phyloP scores from a whole-genome alignment of 2,329 filamentous ascomycete genomes.

The Fusarium brevicatenulatum region DNA sequence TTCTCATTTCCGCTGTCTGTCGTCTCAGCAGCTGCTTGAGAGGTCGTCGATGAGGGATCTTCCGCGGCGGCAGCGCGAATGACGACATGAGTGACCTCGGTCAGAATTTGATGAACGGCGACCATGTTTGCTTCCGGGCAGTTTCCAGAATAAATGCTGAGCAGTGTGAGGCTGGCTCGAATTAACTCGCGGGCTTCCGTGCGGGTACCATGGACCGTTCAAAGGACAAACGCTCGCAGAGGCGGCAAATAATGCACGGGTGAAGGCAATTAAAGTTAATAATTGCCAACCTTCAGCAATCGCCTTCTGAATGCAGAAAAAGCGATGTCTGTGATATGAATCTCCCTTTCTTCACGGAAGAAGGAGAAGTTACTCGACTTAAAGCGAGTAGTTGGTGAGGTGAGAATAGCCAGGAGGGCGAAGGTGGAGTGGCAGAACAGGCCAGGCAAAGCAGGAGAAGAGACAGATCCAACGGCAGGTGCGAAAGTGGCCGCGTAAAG shows the following conservation, averaged over 20 bases:
- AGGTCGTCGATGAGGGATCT: constrained; percentile 33
- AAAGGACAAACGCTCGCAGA: constrained; percentile 32
- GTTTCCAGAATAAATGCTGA: constrained; percentile 32
- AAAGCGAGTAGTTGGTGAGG: constrained; percentile 29
- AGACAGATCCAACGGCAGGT: constrained; percentile 25
- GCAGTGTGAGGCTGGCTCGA: constrained; percentile 35
- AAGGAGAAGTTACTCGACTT: constrained; percentile 26
- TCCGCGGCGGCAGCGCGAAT: constrained; percentile 37
- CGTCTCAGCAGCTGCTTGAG: constrained; percentile 33
- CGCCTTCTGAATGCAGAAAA: constrained; percentile 4
- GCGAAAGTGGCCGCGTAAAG: constrained; percentile 35
- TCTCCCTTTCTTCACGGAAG: constrained; percentile 11
- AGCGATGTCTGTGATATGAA: background rate
- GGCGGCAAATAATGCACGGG: constrained; percentile 33
- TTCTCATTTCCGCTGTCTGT: constrained; percentile 12
- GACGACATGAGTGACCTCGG: constrained; percentile 42
- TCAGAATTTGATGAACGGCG: constrained; percentile 39
- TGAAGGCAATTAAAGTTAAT: constrained; percentile 26
- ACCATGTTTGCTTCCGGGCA: constrained; percentile 38
- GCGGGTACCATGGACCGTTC: constrained; percentile 43
- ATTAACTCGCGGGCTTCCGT: constrained; percentile 43
- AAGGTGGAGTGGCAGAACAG: constrained; percentile 36
- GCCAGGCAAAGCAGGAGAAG: constrained; percentile 31
- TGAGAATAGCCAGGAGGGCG: constrained; percentile 38
- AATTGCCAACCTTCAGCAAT: constrained; percentile 26